Conservation (phyloP, 192 early-diverging fungal genomes). For the Backusella psychrophila region DNA sequence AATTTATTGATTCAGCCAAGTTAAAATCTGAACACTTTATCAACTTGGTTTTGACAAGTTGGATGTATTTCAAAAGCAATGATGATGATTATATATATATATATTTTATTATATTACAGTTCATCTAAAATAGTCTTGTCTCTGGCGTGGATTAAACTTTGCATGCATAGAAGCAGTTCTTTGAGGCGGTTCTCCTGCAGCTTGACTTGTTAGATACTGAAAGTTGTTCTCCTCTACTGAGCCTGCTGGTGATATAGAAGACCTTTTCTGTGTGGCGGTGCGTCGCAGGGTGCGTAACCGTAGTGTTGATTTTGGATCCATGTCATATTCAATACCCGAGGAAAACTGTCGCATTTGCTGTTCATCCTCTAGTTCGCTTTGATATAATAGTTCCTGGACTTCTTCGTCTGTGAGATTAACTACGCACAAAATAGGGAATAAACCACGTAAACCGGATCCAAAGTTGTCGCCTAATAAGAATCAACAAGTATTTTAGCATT, state of each 20-base stretch:
- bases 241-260: neutral
- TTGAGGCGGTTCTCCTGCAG: neutral
- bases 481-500: neutral
- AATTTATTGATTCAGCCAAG: neutral
- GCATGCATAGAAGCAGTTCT: constrained; percentile 19
- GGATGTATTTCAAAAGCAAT: neutral
- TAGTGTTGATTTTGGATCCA: neutral
- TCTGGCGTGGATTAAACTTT: neutral
- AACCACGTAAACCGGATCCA: constrained; percentile 18
- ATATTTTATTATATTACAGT: neutral
- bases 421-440: constrained; percentile 28
- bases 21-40: neutral
- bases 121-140: constrained; percentile 13
- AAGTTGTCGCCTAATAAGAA: constrained; percentile 20
- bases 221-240: constrained; percentile 2
- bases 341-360: neutral
- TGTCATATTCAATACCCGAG: neutral
- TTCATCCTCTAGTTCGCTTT: neutral
- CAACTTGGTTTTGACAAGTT: neutral
- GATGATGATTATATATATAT: neutral
- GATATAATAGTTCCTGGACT: constrained; percentile 6
- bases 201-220: neutral
- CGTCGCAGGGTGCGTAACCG: neutral
- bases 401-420: constrained; percentile 12
- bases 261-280: neutral